A percentile compares a stretch with the other conserved stretches of the same genome.
phyloP scores from a whole-genome alignment of 1,284 basidiomycete genomes.

The Rhodotorula sp. region DNA sequence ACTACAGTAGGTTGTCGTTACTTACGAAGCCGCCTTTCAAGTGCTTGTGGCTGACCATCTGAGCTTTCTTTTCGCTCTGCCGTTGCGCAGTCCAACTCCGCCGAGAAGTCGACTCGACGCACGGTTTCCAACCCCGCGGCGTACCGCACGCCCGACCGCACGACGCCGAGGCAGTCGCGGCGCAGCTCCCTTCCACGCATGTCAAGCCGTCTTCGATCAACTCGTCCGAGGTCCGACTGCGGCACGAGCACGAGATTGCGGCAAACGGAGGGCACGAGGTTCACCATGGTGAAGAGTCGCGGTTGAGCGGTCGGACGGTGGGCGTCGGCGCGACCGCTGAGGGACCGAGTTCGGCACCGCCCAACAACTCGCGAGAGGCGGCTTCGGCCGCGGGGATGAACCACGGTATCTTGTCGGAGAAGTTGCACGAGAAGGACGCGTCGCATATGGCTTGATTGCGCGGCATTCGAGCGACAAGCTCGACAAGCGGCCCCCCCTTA shows the following conservation, averaged over 20 bases:
- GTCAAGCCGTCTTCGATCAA: conserved; percentile 27
- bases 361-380: conserved; percentile 2
- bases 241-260: neutral
- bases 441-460: neutral
- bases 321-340: neutral
- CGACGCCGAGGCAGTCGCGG: neutral
- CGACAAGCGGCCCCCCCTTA: too few relatives aligned
- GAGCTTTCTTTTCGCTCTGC: neutral
- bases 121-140: conserved; percentile 6
- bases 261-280: conserved; percentile 5
- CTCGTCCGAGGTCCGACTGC: conserved; percentile 12
- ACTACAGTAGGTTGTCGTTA: conserved; percentile 8
- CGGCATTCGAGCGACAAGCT: neutral
- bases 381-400: neutral
- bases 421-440: neutral
- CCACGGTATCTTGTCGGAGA: neutral
- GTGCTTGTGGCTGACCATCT: too few relatives aligned
- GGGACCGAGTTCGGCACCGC: conserved; percentile 6
- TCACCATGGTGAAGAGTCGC: neutral
- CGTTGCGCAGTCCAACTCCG: conserved; percentile 9
- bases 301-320: neutral
- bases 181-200: neutral
- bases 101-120: conserved; percentile 28
- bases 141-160: neutral
- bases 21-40: neutral